Percentiles rank a stretch among this genome's conserved stretches.
These are phyloP conservation scores for Debaryomyces maramus DNA, from an alignment of 805 yeast species.

Conservation along the genomic window DNA sequence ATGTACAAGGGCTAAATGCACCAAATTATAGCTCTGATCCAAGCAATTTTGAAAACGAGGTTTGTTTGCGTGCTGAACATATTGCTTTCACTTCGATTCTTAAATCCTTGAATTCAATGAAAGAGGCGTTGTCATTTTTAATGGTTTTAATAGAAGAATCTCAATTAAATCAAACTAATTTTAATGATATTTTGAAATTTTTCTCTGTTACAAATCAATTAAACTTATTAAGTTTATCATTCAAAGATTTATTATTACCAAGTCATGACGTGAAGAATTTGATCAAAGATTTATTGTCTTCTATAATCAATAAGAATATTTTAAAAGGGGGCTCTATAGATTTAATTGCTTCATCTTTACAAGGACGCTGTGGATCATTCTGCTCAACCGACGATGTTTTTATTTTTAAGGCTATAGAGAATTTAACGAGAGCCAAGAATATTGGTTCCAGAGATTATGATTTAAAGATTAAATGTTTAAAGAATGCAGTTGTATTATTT, in stretches of 20 bases:
- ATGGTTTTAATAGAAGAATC: conserved; percentile 77
- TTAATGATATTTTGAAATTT: conserved; percentile 68
- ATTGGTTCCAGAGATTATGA: conserved; percentile 73
- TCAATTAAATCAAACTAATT: conserved; percentile 41
- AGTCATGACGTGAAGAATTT: conserved; percentile 58
- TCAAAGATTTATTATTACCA: conserved; percentile 78
- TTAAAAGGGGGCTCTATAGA: conserved; percentile 93
- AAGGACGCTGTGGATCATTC: conserved; percentile 91
- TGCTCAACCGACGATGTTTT: conserved; percentile 93
- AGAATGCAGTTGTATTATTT: conserved; percentile 72
- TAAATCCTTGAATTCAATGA: conserved; percentile 71
- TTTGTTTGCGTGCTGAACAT: conserved; percentile 85
- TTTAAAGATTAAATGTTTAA: conserved; percentile 59
- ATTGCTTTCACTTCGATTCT: conserved; percentile 79
- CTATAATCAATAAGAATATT: conserved; percentile 85
- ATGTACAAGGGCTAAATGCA: conserved; percentile 61
- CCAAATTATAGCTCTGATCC: conserved; percentile 54
- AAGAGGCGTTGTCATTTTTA: conserved; percentile 88
- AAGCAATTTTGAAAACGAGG: conserved; percentile 54
- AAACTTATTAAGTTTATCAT: conserved; percentile 64
- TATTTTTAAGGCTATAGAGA: conserved; percentile 92
- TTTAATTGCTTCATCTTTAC: conserved; percentile 79
- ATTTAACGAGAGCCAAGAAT: conserved; percentile 80
- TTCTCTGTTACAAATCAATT: conserved; percentile 67
- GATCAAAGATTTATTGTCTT: conserved; percentile 82